A percentile compares a stretch with the other conserved stretches of the same genome.
Evolutionary conservation across 1,284 basidiomycete species (phyloP).

Genomic region (Sporisorium sorghi): DNA sequence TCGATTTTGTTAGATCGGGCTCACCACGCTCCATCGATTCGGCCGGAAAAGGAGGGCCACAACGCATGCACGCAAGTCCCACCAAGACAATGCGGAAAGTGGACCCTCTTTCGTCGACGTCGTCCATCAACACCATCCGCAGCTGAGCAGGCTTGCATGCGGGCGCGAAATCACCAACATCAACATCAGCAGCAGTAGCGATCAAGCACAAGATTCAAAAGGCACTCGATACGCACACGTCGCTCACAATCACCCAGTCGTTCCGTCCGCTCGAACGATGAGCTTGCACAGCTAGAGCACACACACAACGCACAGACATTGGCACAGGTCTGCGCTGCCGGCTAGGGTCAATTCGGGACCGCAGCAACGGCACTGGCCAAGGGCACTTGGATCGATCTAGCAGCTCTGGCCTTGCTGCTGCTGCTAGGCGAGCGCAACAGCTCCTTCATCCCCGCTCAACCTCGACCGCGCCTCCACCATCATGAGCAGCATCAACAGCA

Average conservation of each 20-base stretch:
- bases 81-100: neutral
- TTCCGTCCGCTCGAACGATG: neutral
- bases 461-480: neutral
- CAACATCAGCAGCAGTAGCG: neutral
- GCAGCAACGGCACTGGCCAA: neutral
- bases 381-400: neutral
- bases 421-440: neutral
- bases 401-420: slow-evolving; percentile 6
- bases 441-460: neutral
- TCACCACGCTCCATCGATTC: neutral
- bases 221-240: neutral
- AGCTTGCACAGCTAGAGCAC: slow-evolving; percentile 1
- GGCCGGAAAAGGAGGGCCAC: neutral
- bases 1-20: neutral
- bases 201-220: neutral
- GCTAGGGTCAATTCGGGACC: neutral
- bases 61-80: neutral
- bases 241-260: neutral
- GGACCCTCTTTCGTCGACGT: slow-evolving; percentile 1
- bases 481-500: slow-evolving; percentile 50
- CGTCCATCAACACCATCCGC: slow-evolving; percentile 1
- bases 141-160: neutral
- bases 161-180: neutral
- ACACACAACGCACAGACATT: slow-evolving; percentile 3
- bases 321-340: neutral